Conservation (phyloP, 495 filamentous ascomycete genomes). For the Aspergillus funiculosus region DNA sequence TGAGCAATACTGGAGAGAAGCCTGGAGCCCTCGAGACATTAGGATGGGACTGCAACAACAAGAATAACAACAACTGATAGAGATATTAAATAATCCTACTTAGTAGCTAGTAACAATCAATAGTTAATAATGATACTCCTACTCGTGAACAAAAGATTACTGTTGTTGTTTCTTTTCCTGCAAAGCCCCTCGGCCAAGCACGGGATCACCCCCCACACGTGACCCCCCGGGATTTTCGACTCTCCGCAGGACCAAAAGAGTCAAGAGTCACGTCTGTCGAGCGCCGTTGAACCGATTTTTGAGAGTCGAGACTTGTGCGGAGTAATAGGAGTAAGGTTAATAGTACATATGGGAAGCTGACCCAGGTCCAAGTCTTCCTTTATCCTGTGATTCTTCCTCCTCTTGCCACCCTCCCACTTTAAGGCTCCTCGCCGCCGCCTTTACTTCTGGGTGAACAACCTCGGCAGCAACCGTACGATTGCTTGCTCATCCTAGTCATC, state of each 20-base stretch:
- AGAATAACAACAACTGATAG: too few relatives aligned
- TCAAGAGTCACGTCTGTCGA: constrained; percentile 6
- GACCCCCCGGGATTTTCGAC: constrained; percentile 21
- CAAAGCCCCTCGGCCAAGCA: constrained; percentile 24
- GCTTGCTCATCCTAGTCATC: not conserved
- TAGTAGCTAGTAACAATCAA: too few relatives aligned
- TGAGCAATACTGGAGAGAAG: too few relatives aligned
- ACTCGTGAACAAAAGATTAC: constrained; percentile 3
- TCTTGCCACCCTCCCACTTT: not conserved
- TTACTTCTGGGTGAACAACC: constrained; percentile 9
- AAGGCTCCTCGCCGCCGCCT: not conserved
- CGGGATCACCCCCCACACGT: constrained; percentile 28
- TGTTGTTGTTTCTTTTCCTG: constrained; percentile 1
- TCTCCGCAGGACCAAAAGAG: constrained; percentile 20
- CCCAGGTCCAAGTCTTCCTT: not conserved
- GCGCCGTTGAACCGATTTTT: too few relatives aligned
- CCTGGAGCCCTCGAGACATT: too few relatives aligned
- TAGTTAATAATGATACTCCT: not conserved
- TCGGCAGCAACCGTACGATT: constrained; percentile 7
- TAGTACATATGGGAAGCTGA: not conserved
- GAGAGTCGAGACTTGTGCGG: too few relatives aligned
- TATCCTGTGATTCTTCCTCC: not conserved
- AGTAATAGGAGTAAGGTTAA: too few relatives aligned
- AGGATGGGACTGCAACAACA: too few relatives aligned
- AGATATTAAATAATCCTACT: too few relatives aligned